Conservation (phyloP, 2,329 filamentous ascomycete genomes). For the Emericellopsis cladophorae region DNA sequence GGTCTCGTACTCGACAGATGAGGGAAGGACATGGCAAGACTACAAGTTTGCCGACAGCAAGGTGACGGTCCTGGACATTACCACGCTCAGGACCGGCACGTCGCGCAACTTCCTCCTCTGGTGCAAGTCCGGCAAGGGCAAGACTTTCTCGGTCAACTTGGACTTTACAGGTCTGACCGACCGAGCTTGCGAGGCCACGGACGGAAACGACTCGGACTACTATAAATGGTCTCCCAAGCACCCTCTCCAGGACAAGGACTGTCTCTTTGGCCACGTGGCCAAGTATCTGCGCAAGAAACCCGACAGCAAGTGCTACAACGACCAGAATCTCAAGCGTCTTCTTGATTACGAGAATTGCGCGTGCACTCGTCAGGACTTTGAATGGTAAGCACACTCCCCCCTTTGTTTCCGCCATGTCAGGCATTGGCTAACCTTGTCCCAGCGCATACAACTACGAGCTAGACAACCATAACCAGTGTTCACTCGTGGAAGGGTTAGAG, state of each 20-base stretch:
- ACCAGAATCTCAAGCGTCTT: constrained; percentile 55
- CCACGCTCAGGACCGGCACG: constrained; percentile 77
- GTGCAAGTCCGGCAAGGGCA: constrained; percentile 47
- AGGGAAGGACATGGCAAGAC: constrained; percentile 67
- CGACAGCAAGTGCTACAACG: constrained; percentile 72
- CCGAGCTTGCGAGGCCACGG: constrained; percentile 56
- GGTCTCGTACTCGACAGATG: constrained; percentile 67
- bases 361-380: constrained; percentile 77
- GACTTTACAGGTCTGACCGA: constrained; percentile 79
- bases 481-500: constrained; percentile 59
- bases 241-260: constrained; percentile 64
- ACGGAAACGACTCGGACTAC: constrained; percentile 57
- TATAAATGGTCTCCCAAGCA: constrained; percentile 80
- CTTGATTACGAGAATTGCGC: constrained; percentile 68
- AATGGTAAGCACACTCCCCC: constrained; percentile 54
- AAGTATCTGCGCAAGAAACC: constrained; percentile 83
- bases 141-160: constrained; percentile 64
- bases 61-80: constrained; percentile 66
- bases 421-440: background rate
- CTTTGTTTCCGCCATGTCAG: background rate
- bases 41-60: constrained; percentile 62
- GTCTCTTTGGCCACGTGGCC: constrained; percentile 83
- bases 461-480: constrained; percentile 63
- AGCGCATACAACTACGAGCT: constrained; percentile 92
- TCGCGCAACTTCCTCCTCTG: constrained; percentile 89